phyloP scores from a whole-genome alignment of 768 basidiomycete genomes.

The Ramaria rubella region DNA sequence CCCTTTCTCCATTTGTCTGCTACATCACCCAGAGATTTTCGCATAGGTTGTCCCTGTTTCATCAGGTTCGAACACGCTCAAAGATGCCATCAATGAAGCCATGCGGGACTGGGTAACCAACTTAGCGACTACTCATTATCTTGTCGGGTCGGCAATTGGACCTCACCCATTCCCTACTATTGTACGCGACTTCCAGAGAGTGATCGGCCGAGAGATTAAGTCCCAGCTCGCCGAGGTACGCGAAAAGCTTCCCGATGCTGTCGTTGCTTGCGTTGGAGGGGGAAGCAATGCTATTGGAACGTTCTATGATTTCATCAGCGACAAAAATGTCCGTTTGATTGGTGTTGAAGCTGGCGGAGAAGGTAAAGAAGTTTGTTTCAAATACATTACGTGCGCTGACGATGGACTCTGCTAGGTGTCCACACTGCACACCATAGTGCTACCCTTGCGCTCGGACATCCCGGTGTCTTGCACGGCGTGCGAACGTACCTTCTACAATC shows the following conservation, averaged over 20 bases:
- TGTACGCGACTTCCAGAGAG: constrained; percentile 94
- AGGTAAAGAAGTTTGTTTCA: constrained; percentile 39
- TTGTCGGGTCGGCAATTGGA: constrained; percentile 95
- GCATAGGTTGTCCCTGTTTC: constrained; percentile 83
- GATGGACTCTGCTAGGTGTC: constrained; percentile 42
- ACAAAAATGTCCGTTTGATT: constrained; percentile 76
- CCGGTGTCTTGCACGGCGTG: constrained; percentile 94
- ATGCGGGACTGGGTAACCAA: constrained; percentile 99
- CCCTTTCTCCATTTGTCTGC: not conserved
- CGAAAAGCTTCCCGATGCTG: constrained; percentile 87
- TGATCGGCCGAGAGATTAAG: constrained; percentile 95
- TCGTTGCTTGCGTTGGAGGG: constrained; percentile 97
- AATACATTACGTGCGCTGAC: not conserved
- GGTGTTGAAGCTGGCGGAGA: constrained; percentile 98
- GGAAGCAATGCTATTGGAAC: constrained; percentile 97
- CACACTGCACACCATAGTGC: constrained; percentile 88
- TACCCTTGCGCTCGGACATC: constrained; percentile 83
- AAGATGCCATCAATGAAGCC: constrained; percentile 98
- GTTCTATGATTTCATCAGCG: constrained; percentile 93
- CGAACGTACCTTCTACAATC: constrained; percentile 93
- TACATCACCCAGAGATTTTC: not conserved
- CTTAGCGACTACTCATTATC: constrained; percentile 87
- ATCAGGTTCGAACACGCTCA: constrained; percentile 90
- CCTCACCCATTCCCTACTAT: constrained; percentile 99
- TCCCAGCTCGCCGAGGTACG: constrained; percentile 61